These are phyloP conservation scores for Calamus simplicifolius DNA, from an alignment of 176 grass and related monocot genomes.

Conservation along the genomic window DNA sequence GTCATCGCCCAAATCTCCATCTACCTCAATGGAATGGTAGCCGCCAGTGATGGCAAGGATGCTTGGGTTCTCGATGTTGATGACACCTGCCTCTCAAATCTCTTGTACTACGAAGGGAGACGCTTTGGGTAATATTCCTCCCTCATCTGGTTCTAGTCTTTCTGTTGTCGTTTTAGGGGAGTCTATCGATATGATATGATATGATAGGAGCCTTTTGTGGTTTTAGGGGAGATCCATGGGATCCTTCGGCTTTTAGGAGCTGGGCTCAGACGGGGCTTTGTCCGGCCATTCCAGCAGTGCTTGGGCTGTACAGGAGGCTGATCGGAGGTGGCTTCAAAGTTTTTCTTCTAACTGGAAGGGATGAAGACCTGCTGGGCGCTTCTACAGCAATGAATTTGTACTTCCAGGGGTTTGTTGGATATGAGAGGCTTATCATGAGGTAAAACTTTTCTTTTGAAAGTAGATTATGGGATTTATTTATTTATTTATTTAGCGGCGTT, in stretches of 20 bases:
- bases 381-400: constrained; percentile 49
- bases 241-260: constrained; percentile 49
- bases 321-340: constrained; percentile 57
- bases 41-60: constrained; percentile 53
- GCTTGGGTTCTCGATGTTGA: constrained; percentile 91
- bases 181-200: no score
- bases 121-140: constrained; percentile 59
- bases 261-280: constrained; percentile 61
- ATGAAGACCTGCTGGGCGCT: constrained; percentile 38
- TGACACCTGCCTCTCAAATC: constrained; percentile 92
- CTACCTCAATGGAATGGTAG: constrained; percentile 35
- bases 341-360: constrained; percentile 74
- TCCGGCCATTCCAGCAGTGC: constrained; percentile 45
- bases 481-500: no score
- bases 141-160: no score
- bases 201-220: neutral
- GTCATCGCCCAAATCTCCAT: constrained; percentile 43
- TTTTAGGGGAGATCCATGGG: constrained; percentile 49
- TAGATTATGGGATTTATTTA: no score
- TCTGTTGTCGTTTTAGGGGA: no score
- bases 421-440: constrained; percentile 88
- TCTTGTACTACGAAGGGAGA: constrained; percentile 58
- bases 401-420: constrained; percentile 50
- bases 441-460: constrained; percentile 1
- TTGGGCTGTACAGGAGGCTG: constrained; percentile 35